Conservation (phyloP, 2,329 filamentous ascomycete species). For the Xylariaceae sp. region DNA sequence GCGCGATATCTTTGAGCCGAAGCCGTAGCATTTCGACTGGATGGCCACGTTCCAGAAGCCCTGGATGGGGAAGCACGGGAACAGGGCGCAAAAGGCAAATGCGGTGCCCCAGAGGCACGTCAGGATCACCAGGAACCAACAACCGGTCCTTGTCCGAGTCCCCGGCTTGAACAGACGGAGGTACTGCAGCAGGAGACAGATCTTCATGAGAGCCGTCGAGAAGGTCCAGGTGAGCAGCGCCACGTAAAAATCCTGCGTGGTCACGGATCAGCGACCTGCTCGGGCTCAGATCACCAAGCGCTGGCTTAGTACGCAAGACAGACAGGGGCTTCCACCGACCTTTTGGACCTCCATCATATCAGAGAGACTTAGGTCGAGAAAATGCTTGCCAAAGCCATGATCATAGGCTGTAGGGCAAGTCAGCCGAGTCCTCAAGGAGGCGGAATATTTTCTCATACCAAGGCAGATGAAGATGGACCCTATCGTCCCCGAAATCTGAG, state of each 20-base stretch:
- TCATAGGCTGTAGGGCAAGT: conserved; percentile 9
- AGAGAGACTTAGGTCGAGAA: conserved; percentile 10
- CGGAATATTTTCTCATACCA: too few species aligned
- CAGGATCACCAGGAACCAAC: conserved; percentile 18
- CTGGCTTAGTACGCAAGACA: too few species aligned
- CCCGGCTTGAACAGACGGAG: conserved; percentile 25
- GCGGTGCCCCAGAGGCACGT: conserved; percentile 22
- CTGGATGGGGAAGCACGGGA: conserved; percentile 24
- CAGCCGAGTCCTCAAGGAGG: conserved; percentile 7
- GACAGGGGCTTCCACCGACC: too few species aligned
- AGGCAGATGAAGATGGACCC: conserved; percentile 18
- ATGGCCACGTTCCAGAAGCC: conserved; percentile 23
- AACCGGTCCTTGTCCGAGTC: conserved; percentile 12
- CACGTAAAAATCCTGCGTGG: conserved; percentile 23
- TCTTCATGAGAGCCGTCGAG: conserved; percentile 29
- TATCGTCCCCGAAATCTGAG: conserved; percentile 17
- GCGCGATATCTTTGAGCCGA: conserved; percentile 19
- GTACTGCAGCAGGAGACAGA: conserved; percentile 30
- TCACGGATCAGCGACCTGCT: too few species aligned
- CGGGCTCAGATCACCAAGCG: too few species aligned
- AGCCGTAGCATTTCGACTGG: conserved; percentile 21
- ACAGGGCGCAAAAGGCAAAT: conserved; percentile 22
- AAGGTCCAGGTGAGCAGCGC: conserved; percentile 24
- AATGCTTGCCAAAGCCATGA: conserved; percentile 23
- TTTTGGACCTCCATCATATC: conserved; percentile 17